Evolutionary conservation across 441 rosid species (phyloP).

Genomic region (Euphorbia celastroides): DNA sequence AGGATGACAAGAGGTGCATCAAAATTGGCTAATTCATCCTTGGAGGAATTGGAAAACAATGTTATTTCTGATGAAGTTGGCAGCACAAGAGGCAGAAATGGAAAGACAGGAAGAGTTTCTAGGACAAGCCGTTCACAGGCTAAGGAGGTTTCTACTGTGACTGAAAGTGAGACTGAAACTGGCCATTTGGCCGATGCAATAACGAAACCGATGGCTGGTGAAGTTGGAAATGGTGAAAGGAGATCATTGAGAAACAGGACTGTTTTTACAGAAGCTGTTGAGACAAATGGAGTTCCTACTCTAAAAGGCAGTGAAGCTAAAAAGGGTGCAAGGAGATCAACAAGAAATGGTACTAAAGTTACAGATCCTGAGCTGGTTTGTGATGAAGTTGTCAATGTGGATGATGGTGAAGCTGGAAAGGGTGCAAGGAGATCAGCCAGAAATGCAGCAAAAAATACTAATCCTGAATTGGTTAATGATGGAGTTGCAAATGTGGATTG

Average conservation of each 20-base stretch:
- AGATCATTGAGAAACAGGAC: too few species aligned
- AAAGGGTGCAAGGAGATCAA: too few species aligned
- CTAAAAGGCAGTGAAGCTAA: too few species aligned
- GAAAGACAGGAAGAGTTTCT: background rate
- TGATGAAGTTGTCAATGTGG: slow-evolving; percentile 1
- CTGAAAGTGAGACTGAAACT: background rate
- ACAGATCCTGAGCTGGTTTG: background rate
- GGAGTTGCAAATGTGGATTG: background rate
- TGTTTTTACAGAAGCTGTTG: too few species aligned
- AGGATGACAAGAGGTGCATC: slow-evolving; percentile 15
- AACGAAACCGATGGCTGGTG: too few species aligned
- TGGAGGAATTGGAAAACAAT: background rate
- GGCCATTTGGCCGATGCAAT: too few species aligned
- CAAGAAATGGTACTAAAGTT: too few species aligned
- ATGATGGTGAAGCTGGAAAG: slow-evolving; percentile 12
- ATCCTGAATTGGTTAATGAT: background rate
- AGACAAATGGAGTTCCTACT: too few species aligned
- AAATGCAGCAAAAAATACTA: background rate
- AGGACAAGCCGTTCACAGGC: slow-evolving; percentile 23
- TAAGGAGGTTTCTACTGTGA: slow-evolving; percentile 8
- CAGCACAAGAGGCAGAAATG: slow-evolving; percentile 27
- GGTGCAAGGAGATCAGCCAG: background rate
- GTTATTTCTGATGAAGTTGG: slow-evolving; percentile 4
- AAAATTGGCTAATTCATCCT: background rate
- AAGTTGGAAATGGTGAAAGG: too few species aligned